Percentiles rank a stretch among this genome's conserved stretches.
Evolutionary conservation across 352 stramenopile species (phyloP).

Genomic region (Globisporangium canariense): DNA sequence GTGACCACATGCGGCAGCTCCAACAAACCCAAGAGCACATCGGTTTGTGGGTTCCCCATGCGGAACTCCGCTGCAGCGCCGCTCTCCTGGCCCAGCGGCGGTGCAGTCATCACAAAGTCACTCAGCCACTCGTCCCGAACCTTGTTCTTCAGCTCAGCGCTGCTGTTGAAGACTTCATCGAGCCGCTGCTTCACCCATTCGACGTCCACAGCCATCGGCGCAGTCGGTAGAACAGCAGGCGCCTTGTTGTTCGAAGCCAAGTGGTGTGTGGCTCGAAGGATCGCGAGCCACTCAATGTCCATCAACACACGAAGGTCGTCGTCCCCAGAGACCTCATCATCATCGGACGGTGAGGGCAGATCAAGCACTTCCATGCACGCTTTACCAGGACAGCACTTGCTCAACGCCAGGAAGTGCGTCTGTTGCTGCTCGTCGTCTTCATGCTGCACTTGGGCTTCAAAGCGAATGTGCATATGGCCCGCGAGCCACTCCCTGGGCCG

Average conservation of each 20-base stretch:
- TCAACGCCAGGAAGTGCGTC: conserved; percentile 87
- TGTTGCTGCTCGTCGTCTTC: conserved; percentile 30
- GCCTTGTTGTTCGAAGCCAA: conserved; percentile 29
- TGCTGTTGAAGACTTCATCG: background rate
- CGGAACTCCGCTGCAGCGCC: background rate
- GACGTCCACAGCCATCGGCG: conserved; percentile 37
- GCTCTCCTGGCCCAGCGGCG: conserved; percentile 14
- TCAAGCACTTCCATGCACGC: conserved; percentile 86
- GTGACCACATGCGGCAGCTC: conserved; percentile 77
- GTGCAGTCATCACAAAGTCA: conserved; percentile 30
- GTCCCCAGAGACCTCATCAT: background rate
- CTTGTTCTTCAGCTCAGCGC: conserved; percentile 3
- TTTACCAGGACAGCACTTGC: conserved; percentile 89
- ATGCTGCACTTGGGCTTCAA: conserved; percentile 82
- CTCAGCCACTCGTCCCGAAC: conserved; percentile 17
- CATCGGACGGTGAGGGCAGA: conserved; percentile 11
- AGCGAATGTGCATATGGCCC: conserved; percentile 95
- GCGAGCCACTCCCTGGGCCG: conserved; percentile 91
- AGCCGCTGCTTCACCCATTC: conserved; percentile 28
- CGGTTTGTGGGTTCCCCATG: conserved; percentile 86
- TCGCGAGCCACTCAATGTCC: conserved; percentile 84
- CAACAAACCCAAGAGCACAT: conserved; percentile 70
- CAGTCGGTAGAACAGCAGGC: conserved; percentile 23
- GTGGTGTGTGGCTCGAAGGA: conserved; percentile 73
- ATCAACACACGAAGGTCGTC: conserved; percentile 46